Evolutionary conservation across 225 moss, liverwort and hornwort species (phyloP), one percentile per base, ranked within the genome.

Genomic region (Antitrichia curtipendula): DNA sequence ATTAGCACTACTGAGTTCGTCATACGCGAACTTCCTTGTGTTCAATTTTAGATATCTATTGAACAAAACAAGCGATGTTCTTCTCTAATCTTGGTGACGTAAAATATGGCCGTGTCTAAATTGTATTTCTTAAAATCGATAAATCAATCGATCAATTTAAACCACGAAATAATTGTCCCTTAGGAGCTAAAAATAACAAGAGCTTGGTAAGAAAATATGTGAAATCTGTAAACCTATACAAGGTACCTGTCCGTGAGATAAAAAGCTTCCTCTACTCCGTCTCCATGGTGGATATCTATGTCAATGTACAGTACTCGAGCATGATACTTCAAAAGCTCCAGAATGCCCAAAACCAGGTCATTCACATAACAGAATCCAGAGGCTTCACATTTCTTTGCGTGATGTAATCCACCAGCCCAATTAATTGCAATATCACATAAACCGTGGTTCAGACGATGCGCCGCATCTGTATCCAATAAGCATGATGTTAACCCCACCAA

Each of bases 361-460:
- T 99, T 99, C 25, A 99, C 95, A 71, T 99, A 99, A 86, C 99
- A 99, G 73, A 99, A 99, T 80, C 99, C 99, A 65, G 96, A 96
- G 47, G 99, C 99, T 90, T 96, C 99, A 64, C 95, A 96, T 87
- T 99, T 99, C 90, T 99, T 99, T 34, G 99, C 99, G 77, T 99
- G 99, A 91, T 99, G 99, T 86, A 99, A 90, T 50, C 99, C 99
- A 61, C 99, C 99, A 73, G 99, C 96, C 99, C 99, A 99, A 58
- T 99, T 99, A 74, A 99, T 96, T 16, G 99, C 99, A 81, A 99
- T 97, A 82, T 99, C 99, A 92, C 95, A 95, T 80, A 95, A 90
- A 29, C 95, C 94, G 73, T 97, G 92, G 73, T 97, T 96, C 71
- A 96, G 85, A 70, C 97, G 92, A 89, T 93, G 93, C 17, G 97